Percentiles rank a stretch among this genome's conserved stretches.
These are phyloP conservation scores for Meripilus lineatus DNA, from an alignment of 1,284 basidiomycete species.

Conservation along the genomic window DNA sequence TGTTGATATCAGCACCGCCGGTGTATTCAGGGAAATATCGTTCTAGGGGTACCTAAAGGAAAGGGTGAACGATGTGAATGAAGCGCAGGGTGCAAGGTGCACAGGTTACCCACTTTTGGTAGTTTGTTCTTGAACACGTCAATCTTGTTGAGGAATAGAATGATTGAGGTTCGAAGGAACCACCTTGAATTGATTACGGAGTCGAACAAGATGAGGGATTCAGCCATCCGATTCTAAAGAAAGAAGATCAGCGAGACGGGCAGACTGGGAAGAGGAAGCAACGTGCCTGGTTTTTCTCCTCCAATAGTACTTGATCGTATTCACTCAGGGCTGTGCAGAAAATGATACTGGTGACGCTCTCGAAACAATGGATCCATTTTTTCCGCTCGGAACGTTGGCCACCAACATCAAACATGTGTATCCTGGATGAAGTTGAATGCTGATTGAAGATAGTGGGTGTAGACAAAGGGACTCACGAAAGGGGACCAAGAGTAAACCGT, in stretches of 20 bases:
- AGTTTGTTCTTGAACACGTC: slow-evolving; percentile 95
- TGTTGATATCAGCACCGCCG: slow-evolving; percentile 92
- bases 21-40: slow-evolving; percentile 95
- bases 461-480: slow-evolving; percentile 40
- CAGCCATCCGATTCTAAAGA: slow-evolving; percentile 90
- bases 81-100: neutral
- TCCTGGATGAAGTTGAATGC: slow-evolving; percentile 48
- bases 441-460: slow-evolving; percentile 2
- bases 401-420: slow-evolving; percentile 95
- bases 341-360: slow-evolving; percentile 92
- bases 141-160: slow-evolving; percentile 94
- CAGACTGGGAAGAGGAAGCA: neutral
- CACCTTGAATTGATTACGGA: slow-evolving; percentile 96
- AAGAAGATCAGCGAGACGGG: neutral
- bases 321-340: slow-evolving; percentile 94
- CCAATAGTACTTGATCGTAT: slow-evolving; percentile 87
- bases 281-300: slow-evolving; percentile 73
- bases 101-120: slow-evolving; percentile 55
- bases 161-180: slow-evolving; percentile 92
- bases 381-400: slow-evolving; percentile 92
- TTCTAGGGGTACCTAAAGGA: slow-evolving; percentile 70
- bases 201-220: slow-evolving; percentile 91
- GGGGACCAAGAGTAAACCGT: slow-evolving; percentile 63
- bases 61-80: neutral
- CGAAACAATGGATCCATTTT: slow-evolving; percentile 95